Base-by-base conservation (phyloP, 2,329 filamentous ascomycete genomes). In the Fusarium sacchari region DNA sequence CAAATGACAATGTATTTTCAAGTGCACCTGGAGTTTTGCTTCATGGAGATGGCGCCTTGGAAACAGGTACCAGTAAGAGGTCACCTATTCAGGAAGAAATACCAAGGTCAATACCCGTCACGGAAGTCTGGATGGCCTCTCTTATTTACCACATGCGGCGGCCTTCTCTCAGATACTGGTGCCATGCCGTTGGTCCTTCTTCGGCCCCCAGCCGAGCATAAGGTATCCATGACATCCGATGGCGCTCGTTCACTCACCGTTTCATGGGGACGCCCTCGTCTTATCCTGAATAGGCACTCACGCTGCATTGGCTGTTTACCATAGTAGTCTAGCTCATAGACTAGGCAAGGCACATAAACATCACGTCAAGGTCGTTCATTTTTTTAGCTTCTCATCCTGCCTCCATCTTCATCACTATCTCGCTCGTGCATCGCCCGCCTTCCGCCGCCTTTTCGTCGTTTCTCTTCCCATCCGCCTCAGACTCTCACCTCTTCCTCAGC, bases 331-430 rank as follows among this genome's bases (percentile, higher is more conserved):
- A 71, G 63, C 55, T 64, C 52, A 32, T 39, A 42, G 34, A 58
- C 67, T 71, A 71, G 52, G 53, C 46, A 68, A 72, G 69, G 69
- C 69, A 72, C 69, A 49, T 71, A 57, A 57, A 56, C 58, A 69
- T 64, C 68, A 69, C 44, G 58, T 69, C 65, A 53, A 64, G 44
- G 57, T 34, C 39, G 30, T 64, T 69, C 49, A 52, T 44, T 64
- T 52, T 64, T 64, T 59, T 63, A 68, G 66, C 49, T 50, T 63
- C 49, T 42, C 30, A 28, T 60, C 52, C 43, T 50, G 61, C 46
- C 42, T 50, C 65, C 42, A 42, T 63, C 36, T 50, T 46, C 46
- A 72, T 69, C 43, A 56, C 68, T 61, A 57, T 58, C 47, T 59
- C 32, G 30, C 30, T 52, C n/a, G 44, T 61, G 36, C 55, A 42